Percentiles rank a stretch among this genome's conserved stretches.
phyloP scores from a whole-genome alignment of 768 basidiomycete genomes.

The Russula virescens region DNA sequence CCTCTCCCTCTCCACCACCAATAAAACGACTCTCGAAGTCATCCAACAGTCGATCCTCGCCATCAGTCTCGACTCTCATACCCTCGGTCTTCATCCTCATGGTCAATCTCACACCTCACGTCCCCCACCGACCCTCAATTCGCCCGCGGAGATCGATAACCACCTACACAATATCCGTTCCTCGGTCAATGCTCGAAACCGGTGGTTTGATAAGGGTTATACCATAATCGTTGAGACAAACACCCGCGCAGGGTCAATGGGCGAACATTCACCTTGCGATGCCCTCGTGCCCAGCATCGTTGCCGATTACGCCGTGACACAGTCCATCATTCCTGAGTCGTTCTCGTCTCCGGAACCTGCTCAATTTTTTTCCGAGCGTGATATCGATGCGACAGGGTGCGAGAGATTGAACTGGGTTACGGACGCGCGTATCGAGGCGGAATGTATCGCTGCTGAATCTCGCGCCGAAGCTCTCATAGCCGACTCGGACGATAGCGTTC shows the following conservation, averaged over 20 bases:
- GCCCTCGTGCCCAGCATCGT: slow-evolving; percentile 86
- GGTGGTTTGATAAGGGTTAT: slow-evolving; percentile 88
- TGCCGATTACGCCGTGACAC: slow-evolving; percentile 72
- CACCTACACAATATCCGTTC: slow-evolving; percentile 73
- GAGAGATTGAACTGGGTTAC: slow-evolving; percentile 68
- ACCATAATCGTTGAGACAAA: slow-evolving; percentile 81
- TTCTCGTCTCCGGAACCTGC: slow-evolving; percentile 31
- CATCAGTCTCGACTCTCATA: slow-evolving; percentile 73
- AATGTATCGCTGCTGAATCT: slow-evolving; percentile 52
- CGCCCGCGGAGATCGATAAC: slow-evolving; percentile 46
- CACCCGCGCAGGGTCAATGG: slow-evolving; percentile 77
- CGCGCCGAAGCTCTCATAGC: slow-evolving; percentile 55
- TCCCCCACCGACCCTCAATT: slow-evolving; percentile 19
- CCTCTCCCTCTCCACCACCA: slow-evolving; percentile 57
- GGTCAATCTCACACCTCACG: slow-evolving; percentile 1
- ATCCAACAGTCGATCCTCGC: slow-evolving; percentile 75
- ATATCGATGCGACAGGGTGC: slow-evolving; percentile 37
- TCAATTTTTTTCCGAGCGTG: slow-evolving; percentile 17
- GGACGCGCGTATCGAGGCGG: slow-evolving; percentile 51
- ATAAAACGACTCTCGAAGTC: slow-evolving; percentile 51
- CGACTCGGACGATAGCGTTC: slow-evolving; percentile 78
- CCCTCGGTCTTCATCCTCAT: slow-evolving; percentile 35
- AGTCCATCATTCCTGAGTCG: slow-evolving; percentile 50
- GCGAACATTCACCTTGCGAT: slow-evolving; percentile 89
- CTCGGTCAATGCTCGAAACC: slow-evolving; percentile 60